These are phyloP conservation scores for Acanthamoeba triangularis DNA, from an alignment of 208 protist genomes.

Conservation along the genomic window DNA sequence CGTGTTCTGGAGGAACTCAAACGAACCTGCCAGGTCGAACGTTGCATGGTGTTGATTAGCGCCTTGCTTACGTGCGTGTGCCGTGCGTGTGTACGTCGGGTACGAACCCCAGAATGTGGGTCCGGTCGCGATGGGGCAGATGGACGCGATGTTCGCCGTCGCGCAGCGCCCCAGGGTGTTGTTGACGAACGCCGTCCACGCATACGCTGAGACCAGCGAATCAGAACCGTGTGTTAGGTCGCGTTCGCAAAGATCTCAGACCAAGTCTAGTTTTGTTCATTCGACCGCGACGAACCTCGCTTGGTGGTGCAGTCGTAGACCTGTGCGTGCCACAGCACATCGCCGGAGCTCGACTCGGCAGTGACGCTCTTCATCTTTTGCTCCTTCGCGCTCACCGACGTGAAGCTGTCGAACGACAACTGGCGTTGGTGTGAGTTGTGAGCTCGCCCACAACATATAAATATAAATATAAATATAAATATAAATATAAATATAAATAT, in stretches of 20 bases:
- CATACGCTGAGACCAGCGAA: background rate
- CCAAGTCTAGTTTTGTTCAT: too few species aligned
- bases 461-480: too few species aligned
- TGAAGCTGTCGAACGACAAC: background rate
- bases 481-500: too few species aligned
- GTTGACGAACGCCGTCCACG: background rate
- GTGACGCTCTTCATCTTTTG: constrained; percentile 28
- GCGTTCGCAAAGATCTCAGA: too few species aligned
- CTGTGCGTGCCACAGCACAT: background rate
- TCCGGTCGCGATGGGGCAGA: background rate
- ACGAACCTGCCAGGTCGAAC: background rate
- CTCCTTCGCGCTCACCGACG: background rate
- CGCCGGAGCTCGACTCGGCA: background rate
- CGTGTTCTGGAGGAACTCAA: background rate
- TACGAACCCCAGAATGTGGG: background rate
- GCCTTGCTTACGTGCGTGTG: too few species aligned
- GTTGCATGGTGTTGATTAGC: background rate
- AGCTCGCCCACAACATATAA: too few species aligned
- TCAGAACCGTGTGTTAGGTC: too few species aligned
- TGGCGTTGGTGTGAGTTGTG: too few species aligned
- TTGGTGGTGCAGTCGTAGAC: constrained; percentile 26
- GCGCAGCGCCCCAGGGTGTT: background rate
- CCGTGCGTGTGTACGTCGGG: background rate
- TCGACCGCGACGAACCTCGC: background rate
- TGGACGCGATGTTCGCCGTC: background rate